Evolutionary conservation across 164 flowering plant genomes (phyloP), one percentile per base, ranked within the genome.

Genomic region (Aristolochia californica): DNA sequence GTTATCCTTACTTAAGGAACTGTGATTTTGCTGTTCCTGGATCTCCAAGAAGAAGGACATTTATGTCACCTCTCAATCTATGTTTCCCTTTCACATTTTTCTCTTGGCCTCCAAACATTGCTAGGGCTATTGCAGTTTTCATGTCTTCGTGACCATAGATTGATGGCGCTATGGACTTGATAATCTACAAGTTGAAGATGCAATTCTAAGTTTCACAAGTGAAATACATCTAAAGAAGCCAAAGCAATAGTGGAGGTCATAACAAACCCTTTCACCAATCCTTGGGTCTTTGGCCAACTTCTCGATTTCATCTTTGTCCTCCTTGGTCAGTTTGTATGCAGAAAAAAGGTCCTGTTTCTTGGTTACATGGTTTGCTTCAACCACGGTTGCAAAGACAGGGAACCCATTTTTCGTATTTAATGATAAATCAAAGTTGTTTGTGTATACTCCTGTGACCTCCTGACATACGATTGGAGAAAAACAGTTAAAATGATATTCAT

Each of bases 11-110:
- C 99, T 93, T 93, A 55, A 93, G 89, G 64, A 93, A 87, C 62
- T 93, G 99, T n/a, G 99, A 89, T 62, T 93, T 93, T 30, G 97
- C 99, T 14, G 99, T 93, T 52, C 97, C 97, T 7, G 99, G 99
- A 73, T 93, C 99, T 47, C 99, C 99, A 23, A 89, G 72, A 18
- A 93, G 88, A 57, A 93, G 96, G 50, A 93, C 87, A 75, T 93
- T 93, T 55, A 93, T 89, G 65, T 93, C 99, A 5, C 99, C 99
- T 57, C 97, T 76, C 62, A 93, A 65, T 14, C 97, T 67, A 61
- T 93, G 99, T 60, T 90, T 93, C 58, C 99, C 99, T 73, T 84
- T 69, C 25, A 89, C 93, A 78, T 87, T 89, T 71, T 93, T 93
- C 68, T 85, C 99, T 67, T 93, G 99, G 50, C 99, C 99, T 48